These are phyloP conservation scores for Coriolopsis trogii DNA, from an alignment of 1,284 basidiomycete genomes.

Conservation along the genomic window DNA sequence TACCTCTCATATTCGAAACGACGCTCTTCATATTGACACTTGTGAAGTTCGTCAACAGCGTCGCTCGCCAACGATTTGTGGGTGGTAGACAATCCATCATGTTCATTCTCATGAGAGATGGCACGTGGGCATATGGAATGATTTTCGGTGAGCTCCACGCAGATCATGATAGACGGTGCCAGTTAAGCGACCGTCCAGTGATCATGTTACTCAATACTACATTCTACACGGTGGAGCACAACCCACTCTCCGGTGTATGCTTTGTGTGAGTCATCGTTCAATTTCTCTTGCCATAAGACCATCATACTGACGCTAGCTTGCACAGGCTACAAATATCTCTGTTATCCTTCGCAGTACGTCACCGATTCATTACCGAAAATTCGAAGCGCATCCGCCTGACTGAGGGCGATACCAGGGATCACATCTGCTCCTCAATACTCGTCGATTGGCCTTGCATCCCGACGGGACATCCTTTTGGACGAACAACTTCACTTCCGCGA, in stretches of 20 bases:
- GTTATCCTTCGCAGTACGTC: not conserved
- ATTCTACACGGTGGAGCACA: slow-evolving; percentile 13
- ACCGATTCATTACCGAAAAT: not conserved
- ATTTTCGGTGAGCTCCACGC: slow-evolving; percentile 17
- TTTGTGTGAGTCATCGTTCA: slow-evolving; percentile 10
- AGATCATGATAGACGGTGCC: not conserved
- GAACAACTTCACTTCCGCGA: too few species aligned
- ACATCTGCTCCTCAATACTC: slow-evolving; percentile 22
- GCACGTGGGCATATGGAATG: slow-evolving; percentile 44
- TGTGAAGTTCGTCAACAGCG: slow-evolving; percentile 29
- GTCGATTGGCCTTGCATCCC: not conserved
- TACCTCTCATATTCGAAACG: slow-evolving; percentile 32
- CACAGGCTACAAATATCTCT: not conserved
- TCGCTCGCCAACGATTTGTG: slow-evolving; percentile 29
- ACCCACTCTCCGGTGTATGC: slow-evolving; percentile 10
- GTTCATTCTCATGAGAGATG: slow-evolving; percentile 38
- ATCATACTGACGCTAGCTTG: not conserved
- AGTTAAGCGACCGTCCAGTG: slow-evolving; percentile 4
- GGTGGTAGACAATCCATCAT: slow-evolving; percentile 33
- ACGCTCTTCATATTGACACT: slow-evolving; percentile 38
- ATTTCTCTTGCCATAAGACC: not conserved
- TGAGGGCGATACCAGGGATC: slow-evolving; percentile 16
- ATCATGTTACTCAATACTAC: slow-evolving; percentile 17
- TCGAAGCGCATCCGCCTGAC: too few species aligned
- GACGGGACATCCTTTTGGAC: not conserved